Evolutionary conservation across 345 rosid species (phyloP), one percentile per base, ranked within the genome.

Genomic region (Sisymbrium irio): DNA sequence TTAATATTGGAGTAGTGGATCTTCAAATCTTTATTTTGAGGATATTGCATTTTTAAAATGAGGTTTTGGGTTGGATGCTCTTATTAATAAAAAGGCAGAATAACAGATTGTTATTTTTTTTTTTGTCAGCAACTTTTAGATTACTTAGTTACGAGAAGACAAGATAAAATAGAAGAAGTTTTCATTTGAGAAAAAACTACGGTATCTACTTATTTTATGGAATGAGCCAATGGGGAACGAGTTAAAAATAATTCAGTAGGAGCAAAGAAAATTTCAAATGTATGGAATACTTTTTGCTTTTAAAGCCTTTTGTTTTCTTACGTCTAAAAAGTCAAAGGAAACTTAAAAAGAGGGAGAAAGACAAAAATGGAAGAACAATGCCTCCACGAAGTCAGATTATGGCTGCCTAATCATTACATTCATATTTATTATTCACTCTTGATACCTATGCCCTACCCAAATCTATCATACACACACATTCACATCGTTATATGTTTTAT

Each of bases 311-410:
- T 65, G 62, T 47, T 71, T 65, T 46, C 20, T 65, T 56, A 65
- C 49, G 56, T 65, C 72, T 58, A 46, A 77, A 75, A 77, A 77
- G 80, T 77, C 80, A 77, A 77, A 58, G 56, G 72, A 77, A 77
- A 47, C 64, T 69, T 70, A 64, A 56, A 63, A 77, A 55, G 80
- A 64, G 54, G 66, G 72, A 71, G 56, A 71, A 42, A 77, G 72
- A 65, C 67, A 71, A 77, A 62, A 32, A 30, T 41, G 72, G 67
- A 65, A 71, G 68, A 77, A 77, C 77, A 77, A 71, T 71, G 69
- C 68, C 77, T 77, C 77, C 80, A 77, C 80, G 80, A 77, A 77
- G 80, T 77, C 73, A 77, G 67, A 71, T 71, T 77, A 77, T 71
- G 77, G 80, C 72, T 71, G 49, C 73, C 76, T 71, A 77, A 71